Evolutionary conservation across 176 grass and related monocot genomes (phyloP).

Genomic region (Eleusine indica): DNA sequence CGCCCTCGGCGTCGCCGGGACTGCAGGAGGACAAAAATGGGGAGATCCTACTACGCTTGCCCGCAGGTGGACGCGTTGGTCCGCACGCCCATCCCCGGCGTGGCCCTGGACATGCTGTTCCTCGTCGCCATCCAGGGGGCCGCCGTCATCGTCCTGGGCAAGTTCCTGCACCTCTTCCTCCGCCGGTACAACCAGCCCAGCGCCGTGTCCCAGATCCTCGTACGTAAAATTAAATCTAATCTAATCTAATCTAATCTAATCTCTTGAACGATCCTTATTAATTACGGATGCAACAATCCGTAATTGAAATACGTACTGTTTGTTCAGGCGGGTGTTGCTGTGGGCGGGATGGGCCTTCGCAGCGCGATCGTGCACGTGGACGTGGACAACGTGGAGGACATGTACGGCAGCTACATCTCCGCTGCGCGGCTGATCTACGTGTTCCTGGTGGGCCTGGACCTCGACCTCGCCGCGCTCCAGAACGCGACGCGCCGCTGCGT

Average conservation of each 20-base stretch:
- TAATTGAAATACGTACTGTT: too few species aligned
- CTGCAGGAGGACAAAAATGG: conserved; percentile 7
- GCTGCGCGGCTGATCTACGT: conserved; percentile 42
- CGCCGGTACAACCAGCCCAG: conserved; percentile 53
- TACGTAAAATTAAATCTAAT: background rate
- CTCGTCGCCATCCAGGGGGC: conserved; percentile 49
- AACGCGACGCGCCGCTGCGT: conserved; percentile 29
- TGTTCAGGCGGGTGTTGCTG: conserved; percentile 37
- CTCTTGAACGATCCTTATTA: too few species aligned
- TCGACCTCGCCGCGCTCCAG: conserved; percentile 48
- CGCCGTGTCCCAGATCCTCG: conserved; percentile 54
- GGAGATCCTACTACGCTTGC: conserved; percentile 29
- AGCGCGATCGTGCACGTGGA: conserved; percentile 49
- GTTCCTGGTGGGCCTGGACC: conserved; percentile 54
- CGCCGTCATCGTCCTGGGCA: conserved; percentile 41
- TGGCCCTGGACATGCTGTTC: conserved; percentile 54
- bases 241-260: background rate
- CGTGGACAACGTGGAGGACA: conserved; percentile 63
- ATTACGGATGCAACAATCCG: too few species aligned
- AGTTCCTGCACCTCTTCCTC: conserved; percentile 51
- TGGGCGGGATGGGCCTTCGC: conserved; percentile 49
- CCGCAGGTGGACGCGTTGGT: background rate
- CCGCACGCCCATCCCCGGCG: conserved; percentile 43
- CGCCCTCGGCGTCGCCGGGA: conserved; percentile 2
- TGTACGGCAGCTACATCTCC: conserved; percentile 41